Evolutionary conservation across 176 grass and related monocot genomes (phyloP).

Genomic region (Musa beccarii): DNA sequence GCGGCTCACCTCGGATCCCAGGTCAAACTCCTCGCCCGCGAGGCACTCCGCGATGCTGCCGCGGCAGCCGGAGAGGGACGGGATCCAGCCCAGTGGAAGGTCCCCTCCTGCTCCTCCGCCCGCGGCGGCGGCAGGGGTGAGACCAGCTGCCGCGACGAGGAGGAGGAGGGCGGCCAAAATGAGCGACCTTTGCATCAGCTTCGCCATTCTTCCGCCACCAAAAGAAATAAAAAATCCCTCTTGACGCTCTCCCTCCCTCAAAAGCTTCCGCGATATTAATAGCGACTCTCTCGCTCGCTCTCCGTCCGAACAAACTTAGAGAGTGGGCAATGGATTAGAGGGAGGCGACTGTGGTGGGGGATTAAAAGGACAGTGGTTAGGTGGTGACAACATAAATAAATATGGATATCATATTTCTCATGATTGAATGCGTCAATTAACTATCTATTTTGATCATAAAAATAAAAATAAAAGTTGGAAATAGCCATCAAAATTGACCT

Average conservation of each 20-base stretch:
- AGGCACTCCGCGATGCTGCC: constrained; percentile 18
- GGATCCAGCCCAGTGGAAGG: constrained; percentile 9
- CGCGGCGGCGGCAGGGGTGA: not conserved
- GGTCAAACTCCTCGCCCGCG: constrained; percentile 14
- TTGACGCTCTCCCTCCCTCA: not conserved
- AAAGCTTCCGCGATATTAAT: too few relatives aligned
- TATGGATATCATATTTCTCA: too few relatives aligned
- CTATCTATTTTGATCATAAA: too few relatives aligned
- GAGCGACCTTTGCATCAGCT: not conserved
- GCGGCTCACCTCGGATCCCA: constrained; percentile 15
- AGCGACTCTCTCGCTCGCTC: too few relatives aligned
- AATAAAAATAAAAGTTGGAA: too few relatives aligned
- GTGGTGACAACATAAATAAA: too few relatives aligned
- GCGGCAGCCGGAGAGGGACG: constrained; percentile 2
- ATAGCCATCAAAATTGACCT: too few relatives aligned
- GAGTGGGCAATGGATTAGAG: too few relatives aligned
- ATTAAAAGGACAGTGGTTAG: too few relatives aligned
- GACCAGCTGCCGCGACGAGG: not conserved
- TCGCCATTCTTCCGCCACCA: not conserved
- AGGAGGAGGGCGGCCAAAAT: not conserved
- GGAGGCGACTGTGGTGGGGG: too few relatives aligned
- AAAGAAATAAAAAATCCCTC: not conserved
- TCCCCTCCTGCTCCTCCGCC: not conserved
- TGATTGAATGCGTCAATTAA: too few relatives aligned
- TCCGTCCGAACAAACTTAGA: too few relatives aligned